Base-by-base conservation (phyloP, 129 eudicot species). In the Artemisia annua region DNA sequence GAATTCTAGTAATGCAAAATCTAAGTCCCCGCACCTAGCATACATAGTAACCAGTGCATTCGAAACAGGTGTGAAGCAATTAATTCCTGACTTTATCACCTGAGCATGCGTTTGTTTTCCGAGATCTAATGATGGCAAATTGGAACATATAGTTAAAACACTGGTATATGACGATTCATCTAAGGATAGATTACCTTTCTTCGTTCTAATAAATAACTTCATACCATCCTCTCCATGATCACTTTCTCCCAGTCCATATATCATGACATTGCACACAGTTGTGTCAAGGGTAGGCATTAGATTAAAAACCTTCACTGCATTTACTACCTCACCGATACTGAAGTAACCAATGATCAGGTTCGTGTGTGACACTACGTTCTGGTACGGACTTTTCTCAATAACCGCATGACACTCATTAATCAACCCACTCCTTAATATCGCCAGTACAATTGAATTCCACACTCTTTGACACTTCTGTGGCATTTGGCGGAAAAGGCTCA, bases 271-370 rank as follows among this genome's bases (percentile, higher is more conserved):
- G 63, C 22, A 58, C 63, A 58, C 35, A 20, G 63, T 58, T 20
- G 63, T 58, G 35, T 58, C 63, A 14, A 19, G 13, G 5, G 63
- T 58, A 20, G 63, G 35, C 63, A 58, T 58, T n/a, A 58, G 13
- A 58, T 58, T 30, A 11, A 62, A 24, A 62, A 62, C 11, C 43
- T 62, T 62, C 32, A 62, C 67, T 30, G 67, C 67, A 30, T 62
- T 62, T 26, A 28, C 19, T 26, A 62, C 18, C 67, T 62, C 67
- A 14, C 46, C 46, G 2, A 8, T 62, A 62, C 48, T 62, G 19
- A 26, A 62, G 67, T 62, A 62, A 30, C 67, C 67, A 30, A 62
- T 30, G 48, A 62, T 62, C 48, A 62, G 11, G 4, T 62, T 62
- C 48, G 67, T 62, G 19, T 13, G 5, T 30, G 67, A 62, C 46